Conservation (phyloP, 192 early-diverging fungal genomes). For the Glomus cerebriforme region DNA sequence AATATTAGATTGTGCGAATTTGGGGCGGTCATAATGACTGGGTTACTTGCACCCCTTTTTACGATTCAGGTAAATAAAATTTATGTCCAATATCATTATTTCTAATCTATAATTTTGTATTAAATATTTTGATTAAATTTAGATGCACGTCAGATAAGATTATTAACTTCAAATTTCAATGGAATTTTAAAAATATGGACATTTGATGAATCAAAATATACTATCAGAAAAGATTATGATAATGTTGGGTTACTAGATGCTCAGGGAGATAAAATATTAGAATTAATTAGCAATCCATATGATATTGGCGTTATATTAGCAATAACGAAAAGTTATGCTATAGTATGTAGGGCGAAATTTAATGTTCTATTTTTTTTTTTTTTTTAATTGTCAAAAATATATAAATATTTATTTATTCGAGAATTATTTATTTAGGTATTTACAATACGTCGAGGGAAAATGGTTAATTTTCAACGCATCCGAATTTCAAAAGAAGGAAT, state of each 20-base stretch:
- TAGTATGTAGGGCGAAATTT: constrained; percentile 30
- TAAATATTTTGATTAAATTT: constrained; percentile 1
- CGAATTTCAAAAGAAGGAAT: background rate
- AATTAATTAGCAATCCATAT: constrained; percentile 33
- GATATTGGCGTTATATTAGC: constrained; percentile 39
- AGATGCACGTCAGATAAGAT: constrained; percentile 42
- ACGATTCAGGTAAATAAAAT: constrained; percentile 46
- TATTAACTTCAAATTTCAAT: constrained; percentile 50
- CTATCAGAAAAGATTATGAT: constrained; percentile 47
- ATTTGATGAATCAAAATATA: constrained; percentile 49
- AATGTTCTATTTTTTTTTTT: background rate
- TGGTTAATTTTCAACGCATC: constrained; percentile 27
- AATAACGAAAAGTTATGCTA: constrained; percentile 33
- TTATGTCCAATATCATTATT: background rate
- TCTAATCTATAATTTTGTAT: background rate
- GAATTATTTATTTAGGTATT: constrained; percentile 22
- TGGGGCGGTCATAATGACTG: constrained; percentile 62
- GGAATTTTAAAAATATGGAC: constrained; percentile 55
- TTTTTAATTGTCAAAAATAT: background rate
- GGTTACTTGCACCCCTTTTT: constrained; percentile 53
- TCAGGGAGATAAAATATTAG: constrained; percentile 32
- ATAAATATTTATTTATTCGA: background rate
- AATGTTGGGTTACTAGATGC: constrained; percentile 17
- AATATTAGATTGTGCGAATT: constrained; percentile 50
- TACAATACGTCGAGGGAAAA: constrained; percentile 10